Evolutionary conservation across 768 basidiomycete genomes (phyloP), one percentile per base, ranked within the genome.

Genomic region (Phanerochaete sordida): DNA sequence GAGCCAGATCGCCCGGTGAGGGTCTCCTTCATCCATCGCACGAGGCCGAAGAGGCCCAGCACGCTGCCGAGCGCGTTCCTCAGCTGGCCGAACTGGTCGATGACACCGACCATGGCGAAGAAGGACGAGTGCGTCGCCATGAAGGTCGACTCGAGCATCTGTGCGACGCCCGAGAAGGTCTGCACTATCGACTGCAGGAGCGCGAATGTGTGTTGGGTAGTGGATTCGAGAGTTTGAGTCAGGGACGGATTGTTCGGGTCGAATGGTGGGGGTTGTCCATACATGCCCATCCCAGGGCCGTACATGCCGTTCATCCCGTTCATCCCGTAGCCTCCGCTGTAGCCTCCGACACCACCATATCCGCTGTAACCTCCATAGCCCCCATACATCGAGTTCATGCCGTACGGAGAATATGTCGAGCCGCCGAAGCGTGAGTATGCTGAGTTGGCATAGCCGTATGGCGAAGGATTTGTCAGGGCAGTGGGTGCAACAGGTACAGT

Each of bases 101-200:
- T 82, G 47, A 99, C 96, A 62, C 93, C 92, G 53, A 95, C 93
- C 88, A 96, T 94, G 58, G 94, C 93, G 72, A 95, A 96, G 75
- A 96, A 96, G 9, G 87, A 90, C 0, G 91, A 93, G 73, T 96
- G 94, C 0, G 94, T 96, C 2, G 96, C 96, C 88, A 98, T 91
- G 75, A 96, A 98, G 5, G 96, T 98, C 33, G 86, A 88, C 73
- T 98, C 96, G 69, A 99, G 87, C 86, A 99, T 95, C 72, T 98
- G 96, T 0, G 96, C 89, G 62, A 99, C 87, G 24, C 95, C 95
- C 0, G 87, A 81, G 75, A 98, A 96, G 3, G 95, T 97, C 67
- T 93, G 91, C 47, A 99, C 96, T 70, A 99, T 89, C 12, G 91
- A 92, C 66, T 98, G 95, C 28, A 99, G 79, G 58, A 99, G 86